A percentile compares a stretch with the other conserved stretches of the same genome.
Conservation (phyloP, 768 basidiomycete species). For the Xanthoconium stramineum region DNA sequence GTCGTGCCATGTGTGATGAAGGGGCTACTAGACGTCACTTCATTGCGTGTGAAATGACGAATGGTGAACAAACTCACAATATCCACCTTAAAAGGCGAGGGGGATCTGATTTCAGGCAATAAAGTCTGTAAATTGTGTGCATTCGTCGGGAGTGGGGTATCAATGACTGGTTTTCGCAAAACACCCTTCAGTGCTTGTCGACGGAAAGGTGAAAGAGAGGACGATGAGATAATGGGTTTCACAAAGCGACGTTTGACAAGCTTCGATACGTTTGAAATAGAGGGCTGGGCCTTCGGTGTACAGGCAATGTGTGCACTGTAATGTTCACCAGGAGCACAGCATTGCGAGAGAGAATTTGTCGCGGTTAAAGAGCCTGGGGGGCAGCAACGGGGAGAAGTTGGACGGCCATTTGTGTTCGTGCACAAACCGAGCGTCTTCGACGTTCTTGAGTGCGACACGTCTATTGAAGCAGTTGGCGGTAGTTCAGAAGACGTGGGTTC, state of each 20-base stretch:
- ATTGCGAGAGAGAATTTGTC: background rate
- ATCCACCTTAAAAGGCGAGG: slow-evolving; percentile 27
- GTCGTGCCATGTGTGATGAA: slow-evolving; percentile 30
- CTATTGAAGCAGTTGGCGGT: background rate
- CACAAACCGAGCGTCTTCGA: background rate
- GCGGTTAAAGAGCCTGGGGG: background rate
- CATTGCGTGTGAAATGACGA: background rate
- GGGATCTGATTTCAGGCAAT: slow-evolving; percentile 22
- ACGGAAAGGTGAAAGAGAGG: background rate
- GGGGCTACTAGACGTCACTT: slow-evolving; percentile 23
- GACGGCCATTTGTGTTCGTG: slow-evolving; percentile 2
- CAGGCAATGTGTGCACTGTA: background rate
- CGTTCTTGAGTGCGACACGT: background rate
- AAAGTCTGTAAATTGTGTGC: slow-evolving; percentile 1
- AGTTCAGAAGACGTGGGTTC: background rate
- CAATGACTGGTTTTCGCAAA: slow-evolving; percentile 4
- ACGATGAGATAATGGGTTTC: background rate
- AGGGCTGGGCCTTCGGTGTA: background rate
- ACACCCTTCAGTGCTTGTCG: background rate
- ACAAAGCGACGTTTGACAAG: slow-evolving; percentile 3
- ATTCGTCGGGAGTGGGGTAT: background rate
- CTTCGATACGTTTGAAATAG: background rate
- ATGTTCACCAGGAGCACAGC: background rate
- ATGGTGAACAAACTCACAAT: slow-evolving; percentile 18
- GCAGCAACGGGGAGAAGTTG: background rate